A percentile compares a stretch with the other conserved stretches of the same genome.
These are phyloP conservation scores for Scutellaria galericulata DNA, from an alignment of 257 asterid species.

Conservation along the genomic window DNA sequence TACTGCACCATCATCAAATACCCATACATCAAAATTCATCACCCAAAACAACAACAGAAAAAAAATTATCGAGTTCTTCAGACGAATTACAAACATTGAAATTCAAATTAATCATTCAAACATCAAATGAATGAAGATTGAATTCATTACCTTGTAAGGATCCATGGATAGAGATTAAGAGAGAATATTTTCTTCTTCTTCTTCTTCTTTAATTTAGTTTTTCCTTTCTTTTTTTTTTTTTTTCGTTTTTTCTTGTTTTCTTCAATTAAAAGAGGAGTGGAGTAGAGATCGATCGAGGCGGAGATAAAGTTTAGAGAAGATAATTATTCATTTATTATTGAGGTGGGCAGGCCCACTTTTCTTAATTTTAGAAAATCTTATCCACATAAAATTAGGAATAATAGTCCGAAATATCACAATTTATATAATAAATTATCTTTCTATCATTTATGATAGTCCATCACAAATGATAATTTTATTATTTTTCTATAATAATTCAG, in stretches of 20 bases:
- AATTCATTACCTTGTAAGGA: slow-evolving; percentile 68
- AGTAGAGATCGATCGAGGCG: neutral
- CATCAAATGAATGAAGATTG: neutral
- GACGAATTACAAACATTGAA: neutral
- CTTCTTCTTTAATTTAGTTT: neutral
- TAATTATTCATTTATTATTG: slow-evolving; percentile 16
- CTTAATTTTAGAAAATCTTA: neutral
- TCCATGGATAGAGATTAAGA: slow-evolving; percentile 54
- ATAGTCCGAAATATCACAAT: too few relatives aligned
- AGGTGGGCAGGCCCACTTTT: slow-evolving; percentile 26
- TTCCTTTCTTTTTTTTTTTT: neutral
- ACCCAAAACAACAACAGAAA: slow-evolving; percentile 3
- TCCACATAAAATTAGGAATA: neutral
- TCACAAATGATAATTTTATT: too few relatives aligned
- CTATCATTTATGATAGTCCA: too few relatives aligned
- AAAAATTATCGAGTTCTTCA: neutral
- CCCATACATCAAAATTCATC: neutral
- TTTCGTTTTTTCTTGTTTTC: neutral
- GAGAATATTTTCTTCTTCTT: neutral
- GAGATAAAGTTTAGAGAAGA: neutral
- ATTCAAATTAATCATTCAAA: neutral
- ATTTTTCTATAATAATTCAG: too few relatives aligned
- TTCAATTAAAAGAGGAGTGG: neutral
- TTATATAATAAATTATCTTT: too few relatives aligned
- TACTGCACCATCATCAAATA: slow-evolving; percentile 54